Evolutionary conservation across 2,329 filamentous ascomycete genomes (phyloP), one percentile per base, ranked within the genome.

Genomic region (Pseudonectria buxi): DNA sequence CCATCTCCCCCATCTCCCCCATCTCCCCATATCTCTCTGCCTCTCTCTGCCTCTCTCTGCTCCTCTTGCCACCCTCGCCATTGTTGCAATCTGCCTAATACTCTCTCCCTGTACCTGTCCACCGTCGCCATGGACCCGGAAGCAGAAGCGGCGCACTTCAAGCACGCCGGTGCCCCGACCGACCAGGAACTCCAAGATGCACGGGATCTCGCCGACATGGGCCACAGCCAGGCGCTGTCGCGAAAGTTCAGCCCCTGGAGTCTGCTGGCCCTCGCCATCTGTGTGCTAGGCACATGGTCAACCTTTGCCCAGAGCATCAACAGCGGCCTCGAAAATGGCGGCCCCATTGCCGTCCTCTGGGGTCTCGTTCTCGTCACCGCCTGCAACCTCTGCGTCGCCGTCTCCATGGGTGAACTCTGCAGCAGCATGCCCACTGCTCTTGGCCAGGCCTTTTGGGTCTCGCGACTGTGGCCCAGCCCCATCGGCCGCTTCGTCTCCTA

Each of bases 351-450:
- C 25, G 72, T 76, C 25, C 64, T 76, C 36, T 76, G 72, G 72
- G 72, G 72, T 2, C 56, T 76, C 6, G 55, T 62, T 4, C 61
- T 75, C n/a, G 72, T 75, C 38, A 68, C 69, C 6, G 41, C 56
- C 24, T 75, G 71, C 48, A 74, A 72, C 37, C 33, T 72, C 2
- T 74, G 70, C 38, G 70, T 76, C 27, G 72, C 71, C 10, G 44
- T 73, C 3, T 76, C 71, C 3, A 58, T 77, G 27, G 74, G 71
- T 30, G 74, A 78, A 53, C 59, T 77, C 29, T 68, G 65, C 48
- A 76, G 71, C 43, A 68, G 65, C 43, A 77, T 78, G 73, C 75
- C 75, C 4, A 78, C 74, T 0, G 74, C 74, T 0, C 57, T 78
- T 3, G 75, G 75, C 1, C 75, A 79, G 55, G 74, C 73, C 0